Conservation (phyloP, 2,329 filamentous ascomycete species). For the Magnaporthiopsis rhizophila region DNA sequence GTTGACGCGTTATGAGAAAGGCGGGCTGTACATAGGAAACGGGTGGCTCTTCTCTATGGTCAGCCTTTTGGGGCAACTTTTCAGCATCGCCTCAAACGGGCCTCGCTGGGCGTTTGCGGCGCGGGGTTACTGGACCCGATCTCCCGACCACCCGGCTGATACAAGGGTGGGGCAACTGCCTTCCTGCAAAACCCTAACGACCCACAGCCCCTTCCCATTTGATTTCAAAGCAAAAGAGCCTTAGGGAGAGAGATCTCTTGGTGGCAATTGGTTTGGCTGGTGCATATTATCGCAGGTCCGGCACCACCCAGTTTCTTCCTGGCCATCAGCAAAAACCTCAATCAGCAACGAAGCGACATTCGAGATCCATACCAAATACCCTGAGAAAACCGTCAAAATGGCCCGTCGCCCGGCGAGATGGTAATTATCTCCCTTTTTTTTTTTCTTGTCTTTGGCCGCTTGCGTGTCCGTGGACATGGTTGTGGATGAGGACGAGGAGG, state of each 20-base stretch:
- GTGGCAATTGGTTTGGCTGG: neutral
- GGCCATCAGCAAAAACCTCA: conserved; percentile 15
- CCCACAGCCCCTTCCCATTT: conserved; percentile 1
- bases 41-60: neutral
- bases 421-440: neutral
- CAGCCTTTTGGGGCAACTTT: neutral
- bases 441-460: neutral
- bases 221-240: neutral
- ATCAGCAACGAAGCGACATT: neutral
- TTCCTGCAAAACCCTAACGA: neutral
- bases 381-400: conserved; percentile 73
- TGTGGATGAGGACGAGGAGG: no score
- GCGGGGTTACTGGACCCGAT: neutral
- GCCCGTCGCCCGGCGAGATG: conserved; percentile 69
- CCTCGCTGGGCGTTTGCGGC: neutral
- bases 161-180: neutral
- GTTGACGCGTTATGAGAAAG: neutral
- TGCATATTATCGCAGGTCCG: conserved; percentile 12
- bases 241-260: no score
- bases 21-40: neutral
- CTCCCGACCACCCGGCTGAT: neutral
- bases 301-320: conserved; percentile 26
- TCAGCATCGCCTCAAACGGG: neutral
- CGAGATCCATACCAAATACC: neutral
- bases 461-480: neutral